A percentile compares a stretch with the other conserved stretches of the same genome.
phyloP scores from a whole-genome alignment of 23 red algal species.

The Gracilariopsis chorda region DNA sequence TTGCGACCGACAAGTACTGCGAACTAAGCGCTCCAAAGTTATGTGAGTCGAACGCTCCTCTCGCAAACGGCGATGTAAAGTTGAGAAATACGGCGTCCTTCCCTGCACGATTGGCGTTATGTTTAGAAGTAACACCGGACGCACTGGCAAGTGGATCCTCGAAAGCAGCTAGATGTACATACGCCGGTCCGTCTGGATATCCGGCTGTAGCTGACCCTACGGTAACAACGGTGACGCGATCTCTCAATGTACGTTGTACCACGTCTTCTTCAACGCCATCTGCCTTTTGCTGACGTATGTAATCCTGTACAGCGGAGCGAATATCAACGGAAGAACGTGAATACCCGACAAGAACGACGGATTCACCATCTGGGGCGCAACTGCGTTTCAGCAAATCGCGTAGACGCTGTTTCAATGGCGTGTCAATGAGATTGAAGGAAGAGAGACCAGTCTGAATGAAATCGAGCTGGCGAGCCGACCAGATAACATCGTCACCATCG shows the following conservation, averaged over 20 bases:
- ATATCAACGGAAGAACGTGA: constrained; percentile 17
- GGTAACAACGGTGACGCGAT: constrained; percentile 3
- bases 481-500: background rate
- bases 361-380: background rate
- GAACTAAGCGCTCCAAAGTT: constrained; percentile 32
- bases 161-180: constrained; percentile 24
- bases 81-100: constrained; percentile 24
- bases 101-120: background rate
- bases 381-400: background rate
- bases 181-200: constrained; percentile 51
- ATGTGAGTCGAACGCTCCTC: constrained; percentile 25
- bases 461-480: background rate
- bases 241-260: background rate
- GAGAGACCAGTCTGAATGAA: constrained; percentile 28
- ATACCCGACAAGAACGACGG: constrained; percentile 22
- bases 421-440: constrained; percentile 11
- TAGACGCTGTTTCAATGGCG: constrained; percentile 14
- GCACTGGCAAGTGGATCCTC: background rate
- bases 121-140: background rate
- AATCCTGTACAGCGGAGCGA: background rate
- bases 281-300: background rate
- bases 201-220: background rate
- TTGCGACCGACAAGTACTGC: constrained; percentile 13
- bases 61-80: constrained; percentile 10
- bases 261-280: background rate